phyloP scores from a whole-genome alignment of 768 basidiomycete species.

The Boletus eberwhitei region DNA sequence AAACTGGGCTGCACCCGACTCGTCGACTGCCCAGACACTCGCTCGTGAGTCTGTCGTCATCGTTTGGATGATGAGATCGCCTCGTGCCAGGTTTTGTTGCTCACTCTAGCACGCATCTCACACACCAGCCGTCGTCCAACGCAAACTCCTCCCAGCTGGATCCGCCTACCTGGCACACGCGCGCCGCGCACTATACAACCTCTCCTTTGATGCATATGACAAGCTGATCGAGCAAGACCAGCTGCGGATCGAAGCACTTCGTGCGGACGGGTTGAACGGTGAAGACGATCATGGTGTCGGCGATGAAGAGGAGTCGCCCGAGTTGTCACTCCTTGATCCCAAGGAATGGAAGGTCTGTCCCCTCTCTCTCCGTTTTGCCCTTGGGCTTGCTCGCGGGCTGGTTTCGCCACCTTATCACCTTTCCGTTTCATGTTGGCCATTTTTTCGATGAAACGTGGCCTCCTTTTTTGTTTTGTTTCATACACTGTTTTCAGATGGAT shows the following conservation, averaged over 20 bases:
- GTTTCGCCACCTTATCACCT: neutral
- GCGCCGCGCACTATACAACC: constrained; percentile 66
- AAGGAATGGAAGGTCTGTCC: constrained; percentile 92
- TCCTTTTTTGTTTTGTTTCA: neutral
- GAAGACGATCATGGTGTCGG: constrained; percentile 92
- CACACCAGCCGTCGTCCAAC: constrained; percentile 32
- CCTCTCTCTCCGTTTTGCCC: neutral
- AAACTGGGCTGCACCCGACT: constrained; percentile 20
- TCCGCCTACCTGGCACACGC: constrained; percentile 84
- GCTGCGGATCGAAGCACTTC: constrained; percentile 48
- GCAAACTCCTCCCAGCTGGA: constrained; percentile 77
- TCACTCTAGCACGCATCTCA: constrained; percentile 1
- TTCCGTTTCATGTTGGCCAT: neutral
- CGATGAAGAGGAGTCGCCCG: constrained; percentile 77
- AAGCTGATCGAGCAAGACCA: constrained; percentile 53
- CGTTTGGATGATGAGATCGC: neutral
- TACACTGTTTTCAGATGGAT: neutral
- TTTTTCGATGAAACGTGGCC: neutral
- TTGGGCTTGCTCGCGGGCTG: neutral
- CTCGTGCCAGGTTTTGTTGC: neutral
- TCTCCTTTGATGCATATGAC: constrained; percentile 85
- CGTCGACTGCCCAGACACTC: constrained; percentile 13
- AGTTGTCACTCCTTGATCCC: constrained; percentile 75
- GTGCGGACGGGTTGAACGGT: constrained; percentile 42
- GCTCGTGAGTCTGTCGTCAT: constrained; percentile 23